A percentile compares a stretch with the other conserved stretches of the same genome.
phyloP scores from a whole-genome alignment of 805 yeast genomes.

The Saturnispora hagleri region DNA sequence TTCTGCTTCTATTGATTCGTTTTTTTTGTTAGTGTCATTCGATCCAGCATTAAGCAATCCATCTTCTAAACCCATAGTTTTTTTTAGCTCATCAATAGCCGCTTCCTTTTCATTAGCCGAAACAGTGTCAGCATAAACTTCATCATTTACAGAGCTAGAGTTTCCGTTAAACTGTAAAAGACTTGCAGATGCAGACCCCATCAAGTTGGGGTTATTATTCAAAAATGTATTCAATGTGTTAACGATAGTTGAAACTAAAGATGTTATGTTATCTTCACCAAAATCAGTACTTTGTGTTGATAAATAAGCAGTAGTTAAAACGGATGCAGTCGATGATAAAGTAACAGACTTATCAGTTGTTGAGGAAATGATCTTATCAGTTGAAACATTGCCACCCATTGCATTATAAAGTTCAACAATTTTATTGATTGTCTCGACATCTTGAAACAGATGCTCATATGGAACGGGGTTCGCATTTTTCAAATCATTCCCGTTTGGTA shows the following conservation, averaged over 20 bases:
- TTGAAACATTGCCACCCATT: constrained; percentile 26
- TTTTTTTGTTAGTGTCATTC: not conserved
- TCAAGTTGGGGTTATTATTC: constrained; percentile 1
- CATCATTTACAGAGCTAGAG: not conserved
- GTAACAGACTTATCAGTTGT: constrained; percentile 18
- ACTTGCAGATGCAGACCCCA: not conserved
- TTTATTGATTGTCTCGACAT: constrained; percentile 4
- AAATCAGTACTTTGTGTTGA: constrained; percentile 4
- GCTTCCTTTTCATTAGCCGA: constrained; percentile 8
- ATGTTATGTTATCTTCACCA: constrained; percentile 15
- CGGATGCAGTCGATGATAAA: constrained; percentile 21
- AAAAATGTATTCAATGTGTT: constrained; percentile 16
- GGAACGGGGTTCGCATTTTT: constrained; percentile 8
- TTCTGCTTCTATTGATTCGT: not conserved
- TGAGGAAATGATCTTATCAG: constrained; percentile 9
- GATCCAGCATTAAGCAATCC: not conserved
- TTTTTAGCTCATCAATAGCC: constrained; percentile 5
- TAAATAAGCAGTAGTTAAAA: constrained; percentile 19
- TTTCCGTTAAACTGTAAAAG: not conserved
- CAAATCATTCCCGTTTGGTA: constrained; percentile 7
- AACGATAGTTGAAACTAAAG: constrained; percentile 26
- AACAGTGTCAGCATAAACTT: not conserved
- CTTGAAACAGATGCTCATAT: constrained; percentile 6
- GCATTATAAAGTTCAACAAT: constrained; percentile 24
- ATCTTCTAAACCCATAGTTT: constrained; percentile 7